Conservation (phyloP, 208 protist genomes). For the Trypanosoma congolense region DNA sequence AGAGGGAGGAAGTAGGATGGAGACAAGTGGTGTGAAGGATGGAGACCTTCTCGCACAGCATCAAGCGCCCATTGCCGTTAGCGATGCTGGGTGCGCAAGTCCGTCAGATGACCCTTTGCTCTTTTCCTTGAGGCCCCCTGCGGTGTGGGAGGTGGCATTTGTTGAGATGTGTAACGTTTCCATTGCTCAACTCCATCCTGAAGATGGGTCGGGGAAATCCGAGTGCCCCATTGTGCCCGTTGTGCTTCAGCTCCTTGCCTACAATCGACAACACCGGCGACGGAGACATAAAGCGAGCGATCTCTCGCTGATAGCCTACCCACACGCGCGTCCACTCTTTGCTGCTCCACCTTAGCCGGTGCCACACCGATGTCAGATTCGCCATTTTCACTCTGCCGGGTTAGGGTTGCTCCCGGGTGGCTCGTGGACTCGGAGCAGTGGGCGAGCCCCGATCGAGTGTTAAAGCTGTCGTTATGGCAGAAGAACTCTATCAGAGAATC, state of each 20-base stretch:
- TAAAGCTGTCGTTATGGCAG: slow-evolving; percentile 17
- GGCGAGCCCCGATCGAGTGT: slow-evolving; percentile 2
- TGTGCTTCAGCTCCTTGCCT: not conserved
- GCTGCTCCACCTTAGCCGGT: not conserved
- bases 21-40: no score
- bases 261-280: no score
- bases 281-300: no score
- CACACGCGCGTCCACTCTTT: not conserved
- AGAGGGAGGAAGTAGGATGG: not conserved
- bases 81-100: not conserved
- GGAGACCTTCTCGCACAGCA: no score
- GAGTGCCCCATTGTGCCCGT: not conserved
- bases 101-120: not conserved
- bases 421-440: slow-evolving; percentile 5
- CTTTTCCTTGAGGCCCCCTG: not conserved
- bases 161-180: slow-evolving; percentile 13
- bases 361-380: not conserved
- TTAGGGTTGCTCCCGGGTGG: slow-evolving; percentile 5
- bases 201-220: not conserved
- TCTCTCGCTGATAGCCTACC: no score
- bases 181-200: not conserved
- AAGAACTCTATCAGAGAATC: not conserved
- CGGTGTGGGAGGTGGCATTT: slow-evolving; percentile 9
- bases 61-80: not conserved
- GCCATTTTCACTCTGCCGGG: not conserved